phyloP scores from a whole-genome alignment of 2,329 filamentous ascomycete genomes.

The Penicillium sp. region DNA sequence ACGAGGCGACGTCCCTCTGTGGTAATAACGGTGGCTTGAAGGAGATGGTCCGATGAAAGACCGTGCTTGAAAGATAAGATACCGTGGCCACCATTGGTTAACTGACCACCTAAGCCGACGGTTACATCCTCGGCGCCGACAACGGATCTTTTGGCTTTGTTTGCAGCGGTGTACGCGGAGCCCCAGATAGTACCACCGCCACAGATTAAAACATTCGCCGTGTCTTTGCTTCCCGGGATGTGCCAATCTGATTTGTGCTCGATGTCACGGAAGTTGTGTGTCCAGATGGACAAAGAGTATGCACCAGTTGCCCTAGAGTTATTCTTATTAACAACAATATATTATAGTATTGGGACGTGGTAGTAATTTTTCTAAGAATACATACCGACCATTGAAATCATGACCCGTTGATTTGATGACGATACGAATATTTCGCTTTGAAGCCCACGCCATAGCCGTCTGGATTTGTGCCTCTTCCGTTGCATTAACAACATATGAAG shows the following conservation, averaged over 20 bases:
- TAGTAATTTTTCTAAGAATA: background rate
- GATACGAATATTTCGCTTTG: slow-evolving; percentile 25
- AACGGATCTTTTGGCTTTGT: slow-evolving; percentile 36
- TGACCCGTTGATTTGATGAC: slow-evolving; percentile 32
- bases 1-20: slow-evolving; percentile 41
- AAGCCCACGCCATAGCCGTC: slow-evolving; percentile 34
- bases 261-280: slow-evolving; percentile 48
- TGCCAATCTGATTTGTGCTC: slow-evolving; percentile 24
- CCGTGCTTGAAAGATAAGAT: slow-evolving; percentile 28
- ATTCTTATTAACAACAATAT: background rate
- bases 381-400: slow-evolving; percentile 29
- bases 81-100: slow-evolving; percentile 35
- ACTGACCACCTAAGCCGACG: slow-evolving; percentile 52
- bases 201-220: slow-evolving; percentile 16
- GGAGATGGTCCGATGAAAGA: slow-evolving; percentile 30
- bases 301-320: slow-evolving; percentile 44
- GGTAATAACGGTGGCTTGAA: slow-evolving; percentile 32
- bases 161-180: slow-evolving; percentile 1
- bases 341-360: too few relatives aligned
- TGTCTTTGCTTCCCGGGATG: slow-evolving; percentile 12
- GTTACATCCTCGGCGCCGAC: slow-evolving; percentile 61
- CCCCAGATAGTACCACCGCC: slow-evolving; percentile 26
- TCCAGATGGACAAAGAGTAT: slow-evolving; percentile 53
- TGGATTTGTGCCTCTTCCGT: slow-evolving; percentile 33
- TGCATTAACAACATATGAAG: slow-evolving; percentile 40